Conservation (phyloP, 768 basidiomycete species). For the Lactifluus subvellereus region DNA sequence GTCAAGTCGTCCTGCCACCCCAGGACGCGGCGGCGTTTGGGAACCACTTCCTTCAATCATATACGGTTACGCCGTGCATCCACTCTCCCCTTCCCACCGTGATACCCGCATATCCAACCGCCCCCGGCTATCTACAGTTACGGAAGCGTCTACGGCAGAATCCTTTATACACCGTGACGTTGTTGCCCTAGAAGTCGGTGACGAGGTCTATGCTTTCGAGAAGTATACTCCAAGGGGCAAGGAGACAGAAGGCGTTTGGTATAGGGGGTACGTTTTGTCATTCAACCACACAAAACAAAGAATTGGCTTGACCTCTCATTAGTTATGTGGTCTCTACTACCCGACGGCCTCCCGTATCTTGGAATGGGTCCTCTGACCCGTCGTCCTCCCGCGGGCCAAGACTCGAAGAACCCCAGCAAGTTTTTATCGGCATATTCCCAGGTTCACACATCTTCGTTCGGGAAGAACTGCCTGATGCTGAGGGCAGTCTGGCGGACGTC, state of each 20-base stretch:
- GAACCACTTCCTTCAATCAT: conserved; percentile 67
- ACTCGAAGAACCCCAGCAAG: conserved; percentile 74
- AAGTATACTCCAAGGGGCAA: conserved; percentile 70
- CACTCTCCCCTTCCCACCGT: conserved; percentile 67
- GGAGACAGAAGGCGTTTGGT: conserved; percentile 82
- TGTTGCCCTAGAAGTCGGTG: conserved; percentile 87
- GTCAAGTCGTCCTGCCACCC: conserved; percentile 20
- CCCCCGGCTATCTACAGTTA: conserved; percentile 55
- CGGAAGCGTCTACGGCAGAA: conserved; percentile 55
- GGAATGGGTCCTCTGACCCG: conserved; percentile 55
- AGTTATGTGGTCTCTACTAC: conserved; percentile 87
- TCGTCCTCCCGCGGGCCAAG: conserved; percentile 49
- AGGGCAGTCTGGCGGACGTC: conserved; percentile 75
- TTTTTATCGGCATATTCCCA: conserved; percentile 93
- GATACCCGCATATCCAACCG: conserved; percentile 61
- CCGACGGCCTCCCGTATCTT: conserved; percentile 63
- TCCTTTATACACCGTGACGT: conserved; percentile 64
- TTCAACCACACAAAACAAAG: conserved; percentile 13
- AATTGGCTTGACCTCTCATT: conserved; percentile 13
- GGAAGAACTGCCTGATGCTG: conserved; percentile 82
- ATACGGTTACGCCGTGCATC: conserved; percentile 90
- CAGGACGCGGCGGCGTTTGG: conserved; percentile 44
- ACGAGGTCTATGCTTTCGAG: conserved; percentile 97
- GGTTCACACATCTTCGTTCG: conserved; percentile 83
- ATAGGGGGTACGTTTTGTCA: conserved; percentile 63